Conservation (phyloP, 257 asterid species). For the Lithospermum erythrorhizon region DNA sequence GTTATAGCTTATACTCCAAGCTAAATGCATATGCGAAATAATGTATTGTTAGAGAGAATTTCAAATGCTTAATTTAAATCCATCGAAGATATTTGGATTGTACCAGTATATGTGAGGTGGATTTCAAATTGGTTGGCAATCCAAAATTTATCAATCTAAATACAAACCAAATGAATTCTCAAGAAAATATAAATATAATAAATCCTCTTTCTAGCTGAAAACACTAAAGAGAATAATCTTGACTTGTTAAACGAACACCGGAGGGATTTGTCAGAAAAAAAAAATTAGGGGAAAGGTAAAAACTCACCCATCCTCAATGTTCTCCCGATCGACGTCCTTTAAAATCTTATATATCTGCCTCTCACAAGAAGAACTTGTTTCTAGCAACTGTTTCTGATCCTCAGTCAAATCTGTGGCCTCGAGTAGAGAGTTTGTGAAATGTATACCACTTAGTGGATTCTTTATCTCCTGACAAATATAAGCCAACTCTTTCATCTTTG, state of each 20-base stretch:
- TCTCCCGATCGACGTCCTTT: constrained; percentile 57
- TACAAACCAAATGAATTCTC: not conserved
- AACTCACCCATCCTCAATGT: constrained; percentile 62
- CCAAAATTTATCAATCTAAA: not conserved
- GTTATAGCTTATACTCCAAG: not conserved
- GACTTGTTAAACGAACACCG: not conserved
- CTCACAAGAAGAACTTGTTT: constrained; percentile 83
- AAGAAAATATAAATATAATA: too few relatives aligned
- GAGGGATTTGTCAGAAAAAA: not conserved
- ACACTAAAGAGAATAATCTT: not conserved
- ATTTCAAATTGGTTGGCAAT: not conserved
- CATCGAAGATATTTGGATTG: not conserved
- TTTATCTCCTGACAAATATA: constrained; percentile 73
- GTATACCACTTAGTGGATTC: constrained; percentile 70
- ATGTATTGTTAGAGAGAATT: not conserved
- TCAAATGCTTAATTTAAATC: not conserved
- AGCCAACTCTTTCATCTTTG: constrained; percentile 76
- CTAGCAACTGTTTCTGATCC: constrained; percentile 69
- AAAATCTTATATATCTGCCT: constrained; percentile 76
- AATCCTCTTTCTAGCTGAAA: not conserved
- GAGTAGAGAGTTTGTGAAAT: constrained; percentile 66
- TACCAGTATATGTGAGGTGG: not conserved
- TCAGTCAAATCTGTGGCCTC: constrained; percentile 59
- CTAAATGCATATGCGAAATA: not conserved
- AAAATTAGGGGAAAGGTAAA: not conserved